phyloP scores from a whole-genome alignment of 805 yeast species.

The Nakazawaea sp. region DNA sequence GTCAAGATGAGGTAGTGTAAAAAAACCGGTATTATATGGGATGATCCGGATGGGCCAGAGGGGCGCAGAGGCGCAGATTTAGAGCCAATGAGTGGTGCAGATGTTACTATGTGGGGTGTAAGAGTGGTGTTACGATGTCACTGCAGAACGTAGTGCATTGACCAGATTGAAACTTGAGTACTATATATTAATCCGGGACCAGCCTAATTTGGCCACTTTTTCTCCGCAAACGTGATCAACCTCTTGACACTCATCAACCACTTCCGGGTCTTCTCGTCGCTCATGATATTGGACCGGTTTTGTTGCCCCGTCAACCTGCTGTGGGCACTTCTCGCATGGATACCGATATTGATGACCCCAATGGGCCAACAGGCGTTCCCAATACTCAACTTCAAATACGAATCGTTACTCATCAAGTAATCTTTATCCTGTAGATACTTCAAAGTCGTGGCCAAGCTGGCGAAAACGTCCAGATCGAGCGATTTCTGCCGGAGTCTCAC shows the following conservation, averaged over 20 bases:
- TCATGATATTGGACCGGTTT: conserved; percentile 63
- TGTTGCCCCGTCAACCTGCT: conserved; percentile 47
- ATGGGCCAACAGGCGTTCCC: conserved; percentile 94
- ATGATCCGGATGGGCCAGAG: no score
- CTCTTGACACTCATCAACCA: conserved; percentile 78
- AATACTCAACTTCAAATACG: conserved; percentile 68
- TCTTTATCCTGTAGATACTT: conserved; percentile 51
- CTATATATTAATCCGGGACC: no score
- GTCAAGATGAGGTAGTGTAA: no score
- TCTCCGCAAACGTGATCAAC: conserved; percentile 50
- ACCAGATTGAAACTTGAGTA: no score
- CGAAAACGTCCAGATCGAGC: conserved; percentile 34
- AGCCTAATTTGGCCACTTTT: conserved; percentile 13
- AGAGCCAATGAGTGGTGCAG: no score
- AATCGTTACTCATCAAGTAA: conserved; percentile 50
- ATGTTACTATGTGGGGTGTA: no score
- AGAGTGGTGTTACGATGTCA: no score
- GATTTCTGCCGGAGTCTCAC: conserved; percentile 41
- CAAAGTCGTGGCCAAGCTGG: conserved; percentile 53
- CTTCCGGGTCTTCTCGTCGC: conserved; percentile 62
- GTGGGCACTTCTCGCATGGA: conserved; percentile 67
- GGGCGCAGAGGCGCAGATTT: no score
- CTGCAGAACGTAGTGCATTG: no score
- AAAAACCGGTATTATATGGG: no score
- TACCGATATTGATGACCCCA: conserved; percentile 74